Evolutionary conservation across 2,329 filamentous ascomycete species (phyloP).

Genomic region (Monosporascus sp.): DNA sequence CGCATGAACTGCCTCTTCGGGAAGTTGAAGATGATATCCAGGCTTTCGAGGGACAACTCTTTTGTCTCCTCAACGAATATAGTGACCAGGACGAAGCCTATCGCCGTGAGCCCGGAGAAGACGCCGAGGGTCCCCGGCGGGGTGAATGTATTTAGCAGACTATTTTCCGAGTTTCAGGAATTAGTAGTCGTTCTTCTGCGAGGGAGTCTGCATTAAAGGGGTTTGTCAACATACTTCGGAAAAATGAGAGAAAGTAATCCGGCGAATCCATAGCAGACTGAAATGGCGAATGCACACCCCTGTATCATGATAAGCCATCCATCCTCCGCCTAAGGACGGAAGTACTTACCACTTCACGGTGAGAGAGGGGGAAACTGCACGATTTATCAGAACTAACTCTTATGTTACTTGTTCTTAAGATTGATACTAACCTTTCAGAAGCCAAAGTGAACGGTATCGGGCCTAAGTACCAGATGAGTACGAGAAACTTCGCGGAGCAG

Average conservation of each 20-base stretch:
- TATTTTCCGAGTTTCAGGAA: neutral
- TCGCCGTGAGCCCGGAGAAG: neutral
- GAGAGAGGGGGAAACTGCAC: neutral
- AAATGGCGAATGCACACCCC: neutral
- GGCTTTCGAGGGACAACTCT: neutral
- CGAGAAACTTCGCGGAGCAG: neutral
- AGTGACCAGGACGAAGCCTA: neutral
- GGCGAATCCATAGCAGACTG: neutral
- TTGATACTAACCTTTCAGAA: slow-evolving; percentile 27
- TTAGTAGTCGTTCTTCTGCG: neutral
- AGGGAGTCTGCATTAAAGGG: neutral
- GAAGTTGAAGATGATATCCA: neutral
- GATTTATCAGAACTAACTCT: neutral
- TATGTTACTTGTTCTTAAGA: neutral
- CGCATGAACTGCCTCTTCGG: neutral
- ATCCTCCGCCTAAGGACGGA: neutral
- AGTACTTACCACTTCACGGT: neutral
- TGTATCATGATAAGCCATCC: neutral
- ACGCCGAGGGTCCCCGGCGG: neutral
- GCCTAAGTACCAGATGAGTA: slow-evolving; percentile 19
- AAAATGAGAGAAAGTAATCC: neutral
- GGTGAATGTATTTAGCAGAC: neutral
- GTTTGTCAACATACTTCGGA: neutral
- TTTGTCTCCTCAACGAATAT: neutral
- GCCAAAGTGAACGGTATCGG: slow-evolving; percentile 42